These are phyloP conservation scores for Hymenoscyphus fructigenus DNA, from an alignment of 2,329 filamentous ascomycete genomes.

Conservation along the genomic window DNA sequence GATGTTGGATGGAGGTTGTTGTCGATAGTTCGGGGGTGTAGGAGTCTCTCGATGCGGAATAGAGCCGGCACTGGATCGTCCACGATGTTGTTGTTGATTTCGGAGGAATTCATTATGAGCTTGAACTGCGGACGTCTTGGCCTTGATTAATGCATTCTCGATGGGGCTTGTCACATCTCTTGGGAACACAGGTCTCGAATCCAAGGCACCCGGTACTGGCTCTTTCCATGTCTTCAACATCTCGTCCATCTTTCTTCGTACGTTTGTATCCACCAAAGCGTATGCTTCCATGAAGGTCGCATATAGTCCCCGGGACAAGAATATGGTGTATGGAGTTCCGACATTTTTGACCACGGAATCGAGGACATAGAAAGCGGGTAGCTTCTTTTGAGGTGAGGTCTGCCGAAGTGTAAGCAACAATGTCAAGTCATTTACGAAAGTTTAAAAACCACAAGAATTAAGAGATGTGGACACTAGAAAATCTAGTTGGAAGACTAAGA, in stretches of 20 bases:
- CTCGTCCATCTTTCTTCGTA: constrained; percentile 90
- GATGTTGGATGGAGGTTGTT: constrained; percentile 41
- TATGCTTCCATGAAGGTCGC: constrained; percentile 97
- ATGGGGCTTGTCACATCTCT: constrained; percentile 85
- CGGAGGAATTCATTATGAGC: constrained; percentile 56
- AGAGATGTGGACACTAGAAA: constrained; percentile 19
- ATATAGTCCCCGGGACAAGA: constrained; percentile 88
- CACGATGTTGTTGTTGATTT: constrained; percentile 55
- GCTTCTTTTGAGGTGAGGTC: constrained; percentile 84
- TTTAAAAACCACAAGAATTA: constrained; percentile 4
- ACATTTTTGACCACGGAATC: constrained; percentile 99
- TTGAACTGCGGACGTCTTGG: constrained; percentile 59
- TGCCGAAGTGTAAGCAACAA: constrained; percentile 43
- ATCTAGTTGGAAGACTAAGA: constrained; percentile 30
- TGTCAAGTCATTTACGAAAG: constrained; percentile 24
- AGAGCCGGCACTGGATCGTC: constrained; percentile 52
- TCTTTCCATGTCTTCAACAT: constrained; percentile 99
- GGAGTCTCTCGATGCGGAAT: constrained; percentile 70
- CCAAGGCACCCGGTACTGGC: constrained; percentile 88
- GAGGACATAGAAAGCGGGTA: constrained; percentile 94
- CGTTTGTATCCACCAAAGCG: constrained; percentile 77
- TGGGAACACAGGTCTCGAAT: constrained; percentile 88
- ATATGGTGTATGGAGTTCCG: constrained; percentile 93
- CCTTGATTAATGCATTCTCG: constrained; percentile 90
- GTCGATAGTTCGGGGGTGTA: constrained; percentile 61